Evolutionary conservation across 208 protist genomes (phyloP), one percentile per base, ranked within the genome.

Genomic region (Trypanosomatidae sp.): DNA sequence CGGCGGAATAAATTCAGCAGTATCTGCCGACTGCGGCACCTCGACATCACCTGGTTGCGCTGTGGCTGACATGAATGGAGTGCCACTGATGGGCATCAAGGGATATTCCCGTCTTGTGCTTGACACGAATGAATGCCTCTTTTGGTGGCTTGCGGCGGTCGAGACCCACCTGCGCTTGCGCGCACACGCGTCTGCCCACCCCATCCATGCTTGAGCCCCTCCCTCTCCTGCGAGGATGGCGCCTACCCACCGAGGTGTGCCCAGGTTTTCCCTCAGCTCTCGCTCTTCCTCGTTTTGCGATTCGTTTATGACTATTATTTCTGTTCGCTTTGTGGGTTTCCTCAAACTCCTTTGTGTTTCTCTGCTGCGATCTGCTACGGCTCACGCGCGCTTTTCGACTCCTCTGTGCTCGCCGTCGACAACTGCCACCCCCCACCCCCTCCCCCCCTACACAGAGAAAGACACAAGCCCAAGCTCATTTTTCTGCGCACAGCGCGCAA

Each of bases 41-140:
- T 28, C 60, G 1, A 47, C 17, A 22, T 12, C 15, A 13, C 17
- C 1, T 0, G 2, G 22, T n/a, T 12, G 19, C 28, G 60, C 6
- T 1, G 15, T 22, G 60, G 22, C 60, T 46, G 60, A 65, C 60
- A 65, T 46, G 60, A 44, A 65, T 25, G 36, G 17, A 15, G 59
- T 69, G 9, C 66, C 76, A 36, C 43, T 65, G 10, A 52, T 84
- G 22, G 83, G 82, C 65, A 67, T 93, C 3, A 83, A 81, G 33
- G 88, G 85, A 59, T 52, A 52, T 3, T 73, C 73, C n/a, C 84
- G 81, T 30, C 28, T 82, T 9, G 66, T 90, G 25, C 15, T 52
- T 22, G 83, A 86, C 55, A 81, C 81, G 22, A 90, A 89, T 62
- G 88, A 90, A 69, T 78, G 84, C 49, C 59, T 86, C 36, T 93